These are phyloP conservation scores for Wallacemonas rigidus DNA, from an alignment of 208 protist species.

Conservation along the genomic window DNA sequence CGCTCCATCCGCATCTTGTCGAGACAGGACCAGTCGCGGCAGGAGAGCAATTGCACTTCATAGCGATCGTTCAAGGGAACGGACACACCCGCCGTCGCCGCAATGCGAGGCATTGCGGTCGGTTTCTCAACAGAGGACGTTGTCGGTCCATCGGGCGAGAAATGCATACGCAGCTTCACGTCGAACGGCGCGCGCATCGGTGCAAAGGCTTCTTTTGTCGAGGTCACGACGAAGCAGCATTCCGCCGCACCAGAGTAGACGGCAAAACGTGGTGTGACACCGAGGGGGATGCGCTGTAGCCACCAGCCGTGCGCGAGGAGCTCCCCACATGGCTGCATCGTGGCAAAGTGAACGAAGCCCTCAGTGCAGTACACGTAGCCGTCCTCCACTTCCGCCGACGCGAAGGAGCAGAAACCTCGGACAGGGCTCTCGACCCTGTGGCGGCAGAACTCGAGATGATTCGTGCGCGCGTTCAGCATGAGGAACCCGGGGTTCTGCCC, in stretches of 20 bases:
- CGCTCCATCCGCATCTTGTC: constrained; percentile 61
- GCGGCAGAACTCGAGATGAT: constrained; percentile 58
- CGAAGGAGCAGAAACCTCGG: constrained; percentile 78
- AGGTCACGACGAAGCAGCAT: constrained; percentile 76
- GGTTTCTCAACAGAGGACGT: constrained; percentile 42
- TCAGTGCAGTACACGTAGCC: constrained; percentile 85
- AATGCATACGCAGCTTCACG: constrained; percentile 60
- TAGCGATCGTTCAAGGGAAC: constrained; percentile 78
- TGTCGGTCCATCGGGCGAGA: constrained; percentile 60
- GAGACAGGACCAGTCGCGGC: constrained; percentile 43
- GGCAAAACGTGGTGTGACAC: constrained; percentile 78
- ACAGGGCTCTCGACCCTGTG: constrained; percentile 64
- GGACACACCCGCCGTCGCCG: constrained; percentile 37
- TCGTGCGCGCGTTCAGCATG: constrained; percentile 47
- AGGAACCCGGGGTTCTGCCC: constrained; percentile 85
- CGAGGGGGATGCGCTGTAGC: constrained; percentile 66
- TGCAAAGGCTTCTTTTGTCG: constrained; percentile 59
- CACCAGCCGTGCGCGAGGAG: constrained; percentile 60
- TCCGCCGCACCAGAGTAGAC: constrained; percentile 71
- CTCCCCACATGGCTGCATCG: constrained; percentile 60
- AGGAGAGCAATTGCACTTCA: constrained; percentile 62
- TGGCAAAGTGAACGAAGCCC: constrained; percentile 80
- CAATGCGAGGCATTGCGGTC: constrained; percentile 40
- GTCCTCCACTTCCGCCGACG: constrained; percentile 39
- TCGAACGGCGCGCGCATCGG: constrained; percentile 81